Conservation (phyloP, 371 early-diverging fungal genomes). For the Mortierella sp. region DNA sequence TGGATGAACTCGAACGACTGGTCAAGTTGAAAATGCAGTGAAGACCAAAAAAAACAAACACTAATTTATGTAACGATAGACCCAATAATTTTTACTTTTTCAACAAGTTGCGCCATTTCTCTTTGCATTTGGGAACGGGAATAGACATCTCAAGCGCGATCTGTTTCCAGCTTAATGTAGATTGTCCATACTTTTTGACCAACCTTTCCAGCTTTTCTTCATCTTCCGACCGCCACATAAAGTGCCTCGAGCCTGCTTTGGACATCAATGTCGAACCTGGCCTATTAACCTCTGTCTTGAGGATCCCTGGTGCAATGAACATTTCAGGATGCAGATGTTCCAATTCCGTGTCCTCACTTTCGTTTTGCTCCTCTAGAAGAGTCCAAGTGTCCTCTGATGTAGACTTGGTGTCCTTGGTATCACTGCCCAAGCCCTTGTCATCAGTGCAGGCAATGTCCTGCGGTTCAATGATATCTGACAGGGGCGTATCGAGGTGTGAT, state of each 20-base stretch:
- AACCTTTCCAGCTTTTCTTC: neutral
- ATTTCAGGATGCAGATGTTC: neutral
- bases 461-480: too few relatives aligned
- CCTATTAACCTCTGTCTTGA: neutral
- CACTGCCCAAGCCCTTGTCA: too few relatives aligned
- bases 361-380: too few relatives aligned
- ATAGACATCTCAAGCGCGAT: neutral
- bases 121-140: conserved; percentile 4
- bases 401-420: too few relatives aligned
- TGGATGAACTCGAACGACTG: conserved; percentile 40
- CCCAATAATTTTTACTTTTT: neutral
- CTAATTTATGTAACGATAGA: too few relatives aligned
- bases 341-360: neutral
- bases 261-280: neutral
- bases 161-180: conserved; percentile 1
- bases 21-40: conserved; percentile 25
- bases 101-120: neutral
- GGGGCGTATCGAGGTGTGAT: too few relatives aligned
- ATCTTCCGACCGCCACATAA: neutral
- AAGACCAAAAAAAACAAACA: neutral
- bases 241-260: neutral
- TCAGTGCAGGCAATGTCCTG: too few relatives aligned
- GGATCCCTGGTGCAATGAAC: conserved; percentile 6
- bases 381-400: too few relatives aligned
- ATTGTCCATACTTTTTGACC: conserved; percentile 5